phyloP scores from a whole-genome alignment of 2,329 filamentous ascomycete species.

The Lachnellula occidentalis region DNA sequence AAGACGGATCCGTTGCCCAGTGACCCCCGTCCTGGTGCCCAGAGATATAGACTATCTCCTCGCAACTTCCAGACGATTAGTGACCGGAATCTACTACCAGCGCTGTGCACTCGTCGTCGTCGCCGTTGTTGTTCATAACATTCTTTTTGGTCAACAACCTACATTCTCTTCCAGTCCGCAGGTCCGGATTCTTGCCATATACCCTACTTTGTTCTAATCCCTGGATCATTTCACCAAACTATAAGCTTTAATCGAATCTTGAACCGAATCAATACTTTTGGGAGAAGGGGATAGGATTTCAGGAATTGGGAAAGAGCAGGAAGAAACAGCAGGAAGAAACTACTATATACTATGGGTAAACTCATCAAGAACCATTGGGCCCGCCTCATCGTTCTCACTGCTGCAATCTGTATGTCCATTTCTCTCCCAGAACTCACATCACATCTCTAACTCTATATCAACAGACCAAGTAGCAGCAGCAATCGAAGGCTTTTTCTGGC shows the following conservation, averaged over 20 bases:
- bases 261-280: conserved; percentile 8
- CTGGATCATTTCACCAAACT: conserved; percentile 25
- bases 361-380: conserved; percentile 99
- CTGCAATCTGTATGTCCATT: conserved; percentile 49
- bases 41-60: conserved; percentile 36
- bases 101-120: conserved; percentile 45
- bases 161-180: conserved; percentile 36
- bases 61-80: not conserved
- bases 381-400: conserved; percentile 84
- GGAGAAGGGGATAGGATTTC: conserved; percentile 17
- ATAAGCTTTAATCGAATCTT: conserved; percentile 27
- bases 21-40: conserved; percentile 20
- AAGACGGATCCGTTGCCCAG: conserved; percentile 28
- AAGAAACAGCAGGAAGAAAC: conserved; percentile 37
- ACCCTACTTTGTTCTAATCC: conserved; percentile 18
- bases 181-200: conserved; percentile 47
- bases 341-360: conserved; percentile 71
- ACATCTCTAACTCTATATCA: not conserved
- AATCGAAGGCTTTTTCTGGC: conserved; percentile 91
- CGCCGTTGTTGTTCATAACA: conserved; percentile 43
- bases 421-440: conserved; percentile 1
- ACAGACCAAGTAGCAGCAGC: conserved; percentile 81
- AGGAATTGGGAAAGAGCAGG: conserved; percentile 14
- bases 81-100: conserved; percentile 12
- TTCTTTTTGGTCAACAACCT: conserved; percentile 39